Evolutionary conservation across 2,329 filamentous ascomycete genomes (phyloP).

Genomic region (Paraphoma chrysanthemicola): DNA sequence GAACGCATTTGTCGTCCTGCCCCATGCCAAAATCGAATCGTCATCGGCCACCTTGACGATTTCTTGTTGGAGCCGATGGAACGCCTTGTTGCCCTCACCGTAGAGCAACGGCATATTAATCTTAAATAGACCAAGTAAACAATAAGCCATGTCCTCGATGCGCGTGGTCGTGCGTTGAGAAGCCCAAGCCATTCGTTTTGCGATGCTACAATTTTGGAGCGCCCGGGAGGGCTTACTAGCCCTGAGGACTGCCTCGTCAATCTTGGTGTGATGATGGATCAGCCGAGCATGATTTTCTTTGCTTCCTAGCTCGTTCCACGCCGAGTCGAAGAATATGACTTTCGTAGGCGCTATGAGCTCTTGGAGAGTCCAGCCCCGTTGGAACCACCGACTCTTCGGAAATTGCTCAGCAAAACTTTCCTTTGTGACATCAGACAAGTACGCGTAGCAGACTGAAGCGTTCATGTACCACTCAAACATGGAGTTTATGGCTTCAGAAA

Average conservation of each 20-base stretch:
- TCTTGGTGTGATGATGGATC: background rate
- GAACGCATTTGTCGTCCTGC: background rate
- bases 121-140: constrained; percentile 25
- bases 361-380: constrained; percentile 24
- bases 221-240: too few relatives aligned
- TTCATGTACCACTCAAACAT: constrained; percentile 16
- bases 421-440: constrained; percentile 8
- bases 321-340: constrained; percentile 13
- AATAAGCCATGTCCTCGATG: constrained; percentile 25
- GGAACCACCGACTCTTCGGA: constrained; percentile 17
- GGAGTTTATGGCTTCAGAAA: constrained; percentile 9
- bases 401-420: background rate
- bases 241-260: constrained; percentile 23
- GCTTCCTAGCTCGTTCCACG: constrained; percentile 8
- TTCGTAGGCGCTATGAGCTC: constrained; percentile 18
- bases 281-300: background rate
- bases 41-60: background rate
- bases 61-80: background rate
- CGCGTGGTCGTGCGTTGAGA: constrained; percentile 10
- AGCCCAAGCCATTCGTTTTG: constrained; percentile 23
- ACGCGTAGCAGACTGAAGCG: constrained; percentile 17
- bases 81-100: background rate
- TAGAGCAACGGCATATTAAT: constrained; percentile 17
- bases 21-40: background rate
- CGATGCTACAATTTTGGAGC: background rate